A percentile compares a stretch with the other conserved stretches of the same genome.
phyloP scores from a whole-genome alignment of 192 early-diverging fungal genomes.

The Coemansia sp. region DNA sequence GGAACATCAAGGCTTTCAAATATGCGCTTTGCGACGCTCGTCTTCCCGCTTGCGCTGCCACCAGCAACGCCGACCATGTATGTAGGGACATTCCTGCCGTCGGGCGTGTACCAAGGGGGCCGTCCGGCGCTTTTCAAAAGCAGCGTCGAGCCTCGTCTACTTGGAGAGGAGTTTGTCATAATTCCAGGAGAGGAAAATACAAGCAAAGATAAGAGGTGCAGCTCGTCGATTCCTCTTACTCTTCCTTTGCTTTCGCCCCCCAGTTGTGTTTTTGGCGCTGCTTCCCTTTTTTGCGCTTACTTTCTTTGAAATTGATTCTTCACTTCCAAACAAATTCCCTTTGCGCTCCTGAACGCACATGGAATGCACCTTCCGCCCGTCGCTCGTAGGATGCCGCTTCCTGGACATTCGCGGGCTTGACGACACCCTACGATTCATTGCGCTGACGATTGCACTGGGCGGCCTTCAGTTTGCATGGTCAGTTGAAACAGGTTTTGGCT shows the following conservation, averaged over 20 bases:
- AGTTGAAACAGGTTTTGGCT: conserved; percentile 63
- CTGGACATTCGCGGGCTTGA: neutral
- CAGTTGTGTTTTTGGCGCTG: too few relatives aligned
- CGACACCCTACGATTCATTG: conserved; percentile 29
- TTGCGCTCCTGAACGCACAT: neutral
- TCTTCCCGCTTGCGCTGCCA: conserved; percentile 85
- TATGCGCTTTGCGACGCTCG: conserved; percentile 75
- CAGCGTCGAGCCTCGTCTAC: conserved; percentile 35
- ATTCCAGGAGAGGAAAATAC: too few relatives aligned
- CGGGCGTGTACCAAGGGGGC: conserved; percentile 52
- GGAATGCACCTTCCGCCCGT: neutral
- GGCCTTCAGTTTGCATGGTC: conserved; percentile 59
- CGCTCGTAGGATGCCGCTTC: neutral
- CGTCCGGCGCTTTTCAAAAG: conserved; percentile 53
- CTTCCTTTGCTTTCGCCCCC: too few relatives aligned
- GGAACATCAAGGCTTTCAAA: conserved; percentile 74
- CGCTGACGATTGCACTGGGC: conserved; percentile 49
- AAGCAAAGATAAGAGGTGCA: too few relatives aligned
- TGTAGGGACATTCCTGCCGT: conserved; percentile 65
- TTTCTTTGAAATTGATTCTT: neutral
- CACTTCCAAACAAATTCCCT: neutral
- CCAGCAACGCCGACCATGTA: conserved; percentile 80
- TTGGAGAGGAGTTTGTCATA: neutral
- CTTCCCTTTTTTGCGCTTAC: neutral
- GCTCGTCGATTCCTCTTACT: too few relatives aligned